A percentile compares a stretch with the other conserved stretches of the same genome.
These are phyloP conservation scores for Colletotrichum plurivorum DNA, from an alignment of 2,329 filamentous ascomycete species.

Conservation along the genomic window DNA sequence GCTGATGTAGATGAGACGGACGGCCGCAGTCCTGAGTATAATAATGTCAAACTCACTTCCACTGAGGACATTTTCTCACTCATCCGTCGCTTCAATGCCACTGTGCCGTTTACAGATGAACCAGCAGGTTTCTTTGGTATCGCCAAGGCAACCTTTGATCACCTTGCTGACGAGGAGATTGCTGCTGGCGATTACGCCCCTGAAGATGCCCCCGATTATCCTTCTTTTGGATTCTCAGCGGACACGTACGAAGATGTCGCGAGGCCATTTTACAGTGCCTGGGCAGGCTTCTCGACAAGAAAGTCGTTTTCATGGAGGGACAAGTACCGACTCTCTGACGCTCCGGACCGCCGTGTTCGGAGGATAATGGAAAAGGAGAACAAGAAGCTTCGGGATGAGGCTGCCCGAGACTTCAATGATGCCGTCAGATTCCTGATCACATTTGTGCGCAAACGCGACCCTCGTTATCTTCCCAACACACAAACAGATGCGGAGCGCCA, in stretches of 20 bases:
- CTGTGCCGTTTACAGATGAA: slow-evolving; percentile 84
- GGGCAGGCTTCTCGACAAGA: slow-evolving; percentile 85
- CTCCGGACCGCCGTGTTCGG: slow-evolving; percentile 86
- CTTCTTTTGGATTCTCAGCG: slow-evolving; percentile 83
- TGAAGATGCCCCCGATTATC: slow-evolving; percentile 75
- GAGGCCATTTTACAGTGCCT: slow-evolving; percentile 84
- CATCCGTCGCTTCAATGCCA: slow-evolving; percentile 84
- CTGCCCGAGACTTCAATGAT: slow-evolving; percentile 90
- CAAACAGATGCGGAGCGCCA: slow-evolving; percentile 87
- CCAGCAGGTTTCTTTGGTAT: slow-evolving; percentile 88
- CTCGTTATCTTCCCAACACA: slow-evolving; percentile 82
- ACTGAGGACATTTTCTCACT: slow-evolving; percentile 83
- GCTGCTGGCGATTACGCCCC: slow-evolving; percentile 80
- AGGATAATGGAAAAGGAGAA: slow-evolving; percentile 97
- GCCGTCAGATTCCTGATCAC: slow-evolving; percentile 87
- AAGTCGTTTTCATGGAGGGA: slow-evolving; percentile 95
- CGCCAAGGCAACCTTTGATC: slow-evolving; percentile 82
- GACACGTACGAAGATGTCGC: slow-evolving; percentile 84
- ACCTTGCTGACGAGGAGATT: slow-evolving; percentile 84
- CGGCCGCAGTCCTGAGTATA: slow-evolving; percentile 70
- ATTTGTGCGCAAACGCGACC: slow-evolving; percentile 93
- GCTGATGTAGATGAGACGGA: slow-evolving; percentile 63
- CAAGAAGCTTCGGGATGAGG: slow-evolving; percentile 84
- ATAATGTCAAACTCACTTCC: slow-evolving; percentile 82
- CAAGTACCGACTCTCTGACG: slow-evolving; percentile 84